Percentiles rank a stretch among this genome's conserved stretches.
These are phyloP conservation scores for Tulasnella sp. DNA, from an alignment of 768 basidiomycete genomes.

Conservation along the genomic window DNA sequence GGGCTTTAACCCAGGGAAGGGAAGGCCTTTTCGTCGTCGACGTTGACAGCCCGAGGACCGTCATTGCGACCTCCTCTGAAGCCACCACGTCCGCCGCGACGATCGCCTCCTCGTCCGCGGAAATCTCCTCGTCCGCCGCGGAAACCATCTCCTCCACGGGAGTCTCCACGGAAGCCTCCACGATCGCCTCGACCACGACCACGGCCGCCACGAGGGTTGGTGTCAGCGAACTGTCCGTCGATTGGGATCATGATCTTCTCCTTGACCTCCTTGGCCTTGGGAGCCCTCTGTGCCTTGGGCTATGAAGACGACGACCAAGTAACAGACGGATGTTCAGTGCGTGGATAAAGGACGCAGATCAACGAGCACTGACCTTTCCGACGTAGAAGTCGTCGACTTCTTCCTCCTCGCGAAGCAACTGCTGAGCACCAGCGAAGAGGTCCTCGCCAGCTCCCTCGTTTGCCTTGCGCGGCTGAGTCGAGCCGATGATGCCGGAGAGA, in stretches of 20 bases:
- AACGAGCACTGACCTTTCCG: constrained; percentile 61
- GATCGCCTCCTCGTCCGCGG: constrained; percentile 36
- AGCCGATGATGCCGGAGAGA: constrained; percentile 46
- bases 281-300: neutral
- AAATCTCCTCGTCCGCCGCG: constrained; percentile 54
- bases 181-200: constrained; percentile 23
- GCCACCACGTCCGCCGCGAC: constrained; percentile 42
- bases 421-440: constrained; percentile 64
- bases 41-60: constrained; percentile 41
- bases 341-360: neutral
- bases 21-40: constrained; percentile 81
- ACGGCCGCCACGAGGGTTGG: constrained; percentile 19
- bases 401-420: constrained; percentile 51
- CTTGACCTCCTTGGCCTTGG: constrained; percentile 70
- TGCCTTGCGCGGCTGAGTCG: constrained; percentile 72
- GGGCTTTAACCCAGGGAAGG: constrained; percentile 54
- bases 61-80: constrained; percentile 34
- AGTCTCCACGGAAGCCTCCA: constrained; percentile 25
- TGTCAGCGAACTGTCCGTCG: constrained; percentile 61
- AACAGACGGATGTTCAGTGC: neutral
- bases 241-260: constrained; percentile 91
- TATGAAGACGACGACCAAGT: neutral
- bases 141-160: neutral
- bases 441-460: constrained; percentile 68
- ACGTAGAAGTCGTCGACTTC: constrained; percentile 65